Evolutionary conservation across 441 rosid genomes (phyloP).

Genomic region (Hura crepitans): DNA sequence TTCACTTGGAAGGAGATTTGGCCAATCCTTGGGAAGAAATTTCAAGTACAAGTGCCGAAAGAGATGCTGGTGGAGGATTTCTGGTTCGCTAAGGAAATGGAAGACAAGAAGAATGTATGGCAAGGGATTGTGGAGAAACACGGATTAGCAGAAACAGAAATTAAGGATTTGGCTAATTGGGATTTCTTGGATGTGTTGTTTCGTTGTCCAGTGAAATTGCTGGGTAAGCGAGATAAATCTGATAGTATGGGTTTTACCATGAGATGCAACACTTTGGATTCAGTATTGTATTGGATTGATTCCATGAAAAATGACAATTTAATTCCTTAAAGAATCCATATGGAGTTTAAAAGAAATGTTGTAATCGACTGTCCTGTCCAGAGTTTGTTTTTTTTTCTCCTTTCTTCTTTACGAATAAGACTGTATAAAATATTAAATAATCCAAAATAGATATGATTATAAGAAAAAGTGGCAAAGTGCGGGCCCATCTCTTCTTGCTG

Average conservation of each 20-base stretch:
- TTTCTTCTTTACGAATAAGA: background rate
- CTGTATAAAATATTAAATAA: background rate
- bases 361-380: background rate
- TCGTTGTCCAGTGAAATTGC: conserved; percentile 57
- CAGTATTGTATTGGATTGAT: conserved; percentile 60
- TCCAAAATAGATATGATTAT: background rate
- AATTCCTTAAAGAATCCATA: conserved; percentile 32
- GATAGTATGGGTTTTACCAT: conserved; percentile 57
- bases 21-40: conserved; percentile 54
- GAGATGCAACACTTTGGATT: conserved; percentile 42
- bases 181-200: conserved; percentile 64
- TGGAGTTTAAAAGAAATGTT: no score
- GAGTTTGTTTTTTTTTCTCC: background rate
- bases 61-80: conserved; percentile 46
- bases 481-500: background rate
- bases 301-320: conserved; percentile 55
- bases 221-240: conserved; percentile 59
- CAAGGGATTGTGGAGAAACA: conserved; percentile 53
- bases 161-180: conserved; percentile 80
- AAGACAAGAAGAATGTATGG: conserved; percentile 52
- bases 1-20: conserved; percentile 87
- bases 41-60: conserved; percentile 44
- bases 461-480: background rate
- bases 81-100: conserved; percentile 44
- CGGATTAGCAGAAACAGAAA: conserved; percentile 43